These are phyloP conservation scores for Leishmania major DNA, from an alignment of 208 protist species.

Conservation along the genomic window DNA sequence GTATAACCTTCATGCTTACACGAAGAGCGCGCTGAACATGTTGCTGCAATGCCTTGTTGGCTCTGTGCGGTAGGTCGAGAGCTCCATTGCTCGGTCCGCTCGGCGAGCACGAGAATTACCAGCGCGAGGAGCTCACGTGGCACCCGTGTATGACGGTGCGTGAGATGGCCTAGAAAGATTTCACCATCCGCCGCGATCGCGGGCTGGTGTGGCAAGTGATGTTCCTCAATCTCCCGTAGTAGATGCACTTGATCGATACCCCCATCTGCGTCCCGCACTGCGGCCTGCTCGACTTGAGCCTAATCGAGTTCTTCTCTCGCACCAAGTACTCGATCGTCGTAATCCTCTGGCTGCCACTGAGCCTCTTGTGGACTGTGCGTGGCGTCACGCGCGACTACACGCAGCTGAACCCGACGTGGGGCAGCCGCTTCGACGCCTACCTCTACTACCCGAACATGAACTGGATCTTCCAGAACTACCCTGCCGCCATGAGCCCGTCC, in stretches of 20 bases:
- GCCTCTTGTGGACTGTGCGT: constrained; percentile 41
- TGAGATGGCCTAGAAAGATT: constrained; percentile 57
- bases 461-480: constrained; percentile 42
- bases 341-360: constrained; percentile 49
- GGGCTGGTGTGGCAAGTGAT: constrained; percentile 56
- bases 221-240: constrained; percentile 42
- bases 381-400: constrained; percentile 46
- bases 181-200: constrained; percentile 41
- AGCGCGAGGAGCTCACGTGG: constrained; percentile 48
- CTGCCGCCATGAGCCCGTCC: constrained; percentile 5
- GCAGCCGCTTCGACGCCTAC: constrained; percentile 34
- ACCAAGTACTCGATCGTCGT: constrained; percentile 52
- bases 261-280: constrained; percentile 50
- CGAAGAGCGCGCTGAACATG: constrained; percentile 47
- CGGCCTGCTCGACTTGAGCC: constrained; percentile 43
- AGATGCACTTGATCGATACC: constrained; percentile 49
- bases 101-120: constrained; percentile 26
- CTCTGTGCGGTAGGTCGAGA: constrained; percentile 18
- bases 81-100: constrained; percentile 14
- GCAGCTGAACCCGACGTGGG: constrained; percentile 14
- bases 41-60: constrained; percentile 53
- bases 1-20: constrained; percentile 56
- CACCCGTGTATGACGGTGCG: constrained; percentile 51
- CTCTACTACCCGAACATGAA: constrained; percentile 60
- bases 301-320: constrained; percentile 54